Base-by-base conservation (phyloP, 805 yeast species). In the Saccharomycopsis capsularis region DNA sequence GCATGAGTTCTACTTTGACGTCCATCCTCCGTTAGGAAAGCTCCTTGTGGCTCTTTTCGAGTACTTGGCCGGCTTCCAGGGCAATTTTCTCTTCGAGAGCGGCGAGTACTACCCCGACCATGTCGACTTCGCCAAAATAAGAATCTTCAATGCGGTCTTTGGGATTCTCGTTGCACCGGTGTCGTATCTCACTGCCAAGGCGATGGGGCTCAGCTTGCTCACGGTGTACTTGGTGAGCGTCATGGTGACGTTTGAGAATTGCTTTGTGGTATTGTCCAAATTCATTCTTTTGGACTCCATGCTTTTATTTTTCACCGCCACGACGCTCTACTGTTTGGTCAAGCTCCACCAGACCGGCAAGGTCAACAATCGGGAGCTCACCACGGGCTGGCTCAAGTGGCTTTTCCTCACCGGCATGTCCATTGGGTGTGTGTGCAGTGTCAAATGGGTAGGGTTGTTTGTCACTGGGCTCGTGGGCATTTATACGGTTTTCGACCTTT, bases 11-110 rank as follows among this genome's bases (percentile, higher is more conserved):
- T 85, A 85, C 59, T 87, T 81, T 58, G 95, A 85, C 67, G 95
- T 85, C 27, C 95, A 85, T 61, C 95, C 95, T 19, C 95, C 95
- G 1, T 70, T 85, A 57, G 95, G 93, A 7, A 85, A 85, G 60
- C 78, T 85, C 82, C 68, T 85, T 44, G 80, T 84, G 52, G 95
- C 88, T 2, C 68, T 85, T 3, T 80, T 88, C 16, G 95, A 89
- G 24, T 83, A 77, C 61, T 60, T 85, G 52, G 90, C 91, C n/a
- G 84, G 85, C n/a, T 85, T 82, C 63, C 79, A 85, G 59, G 86
- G 89, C 35, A 42, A 43, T 23, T 85, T 81, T 70, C 80, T 73
- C 47, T 85, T 85, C 63, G 81, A 78, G 25, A 75, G 84, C 45
- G 93, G 93, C 16, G 71, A 70, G 35, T 55, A 57, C 11, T 85